Evolutionary conservation across 2,329 filamentous ascomycete species (phyloP).

Genomic region (Blastomyces emzantsi): DNA sequence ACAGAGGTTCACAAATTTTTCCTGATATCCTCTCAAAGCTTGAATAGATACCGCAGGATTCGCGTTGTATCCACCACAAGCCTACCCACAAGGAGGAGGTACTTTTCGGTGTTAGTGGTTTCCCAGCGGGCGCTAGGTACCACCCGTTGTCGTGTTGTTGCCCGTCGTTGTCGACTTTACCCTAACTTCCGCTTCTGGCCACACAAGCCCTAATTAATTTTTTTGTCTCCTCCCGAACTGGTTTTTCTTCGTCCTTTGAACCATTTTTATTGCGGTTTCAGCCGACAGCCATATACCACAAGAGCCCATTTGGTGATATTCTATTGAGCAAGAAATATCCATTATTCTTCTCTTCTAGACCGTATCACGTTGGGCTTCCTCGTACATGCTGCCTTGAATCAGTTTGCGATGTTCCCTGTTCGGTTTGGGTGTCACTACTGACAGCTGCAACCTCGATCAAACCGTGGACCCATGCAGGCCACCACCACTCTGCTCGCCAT

Average conservation of each 20-base stretch:
- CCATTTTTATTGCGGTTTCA: background rate
- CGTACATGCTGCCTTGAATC: background rate
- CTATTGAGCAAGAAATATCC: background rate
- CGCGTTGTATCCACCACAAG: background rate
- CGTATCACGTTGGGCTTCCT: background rate
- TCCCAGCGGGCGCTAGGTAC: background rate
- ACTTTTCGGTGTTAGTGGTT: background rate
- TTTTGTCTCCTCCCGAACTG: background rate
- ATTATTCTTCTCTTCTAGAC: conserved; percentile 6
- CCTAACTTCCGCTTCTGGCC: conserved; percentile 4
- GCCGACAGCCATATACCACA: background rate
- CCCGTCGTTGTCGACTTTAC: background rate
- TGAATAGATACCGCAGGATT: background rate
- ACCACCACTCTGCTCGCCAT: background rate
- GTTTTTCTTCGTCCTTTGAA: background rate
- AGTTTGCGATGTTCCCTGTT: conserved; percentile 1
- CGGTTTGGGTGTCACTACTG: conserved; percentile 8
- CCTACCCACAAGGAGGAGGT: background rate
- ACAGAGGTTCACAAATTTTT: background rate
- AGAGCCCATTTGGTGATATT: background rate
- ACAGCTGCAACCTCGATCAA: conserved; percentile 7
- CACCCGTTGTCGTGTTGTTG: too few species aligned
- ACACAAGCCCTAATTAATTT: background rate
- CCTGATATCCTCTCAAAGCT: background rate
- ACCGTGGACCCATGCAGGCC: conserved; percentile 7